A percentile compares a stretch with the other conserved stretches of the same genome.
phyloP scores from a whole-genome alignment of 108 stramenopile species.

The Cyclotella atomus region DNA sequence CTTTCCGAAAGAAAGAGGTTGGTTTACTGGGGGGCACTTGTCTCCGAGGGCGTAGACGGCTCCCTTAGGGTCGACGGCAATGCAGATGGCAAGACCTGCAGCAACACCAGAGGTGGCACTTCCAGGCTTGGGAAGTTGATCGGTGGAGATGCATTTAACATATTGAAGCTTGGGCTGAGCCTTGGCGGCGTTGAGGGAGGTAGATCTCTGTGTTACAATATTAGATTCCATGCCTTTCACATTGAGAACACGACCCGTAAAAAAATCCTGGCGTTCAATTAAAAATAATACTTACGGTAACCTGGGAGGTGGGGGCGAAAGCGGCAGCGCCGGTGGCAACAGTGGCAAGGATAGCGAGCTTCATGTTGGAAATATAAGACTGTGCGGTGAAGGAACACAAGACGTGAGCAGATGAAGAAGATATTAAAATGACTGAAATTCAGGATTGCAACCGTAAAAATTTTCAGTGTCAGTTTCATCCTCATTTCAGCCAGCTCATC shows the following conservation, averaged over 20 bases:
- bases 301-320: constrained; percentile 48
- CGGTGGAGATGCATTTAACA: constrained; percentile 84
- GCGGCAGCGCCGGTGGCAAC: constrained; percentile 48
- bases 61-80: constrained; percentile 94
- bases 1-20: constrained; percentile 94
- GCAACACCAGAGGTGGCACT: constrained; percentile 91
- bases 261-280: neutral
- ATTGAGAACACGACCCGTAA: neutral
- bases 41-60: constrained; percentile 94
- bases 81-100: constrained; percentile 95
- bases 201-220: constrained; percentile 41
- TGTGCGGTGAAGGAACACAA: neutral
- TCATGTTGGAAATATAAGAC: constrained; percentile 37
- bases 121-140: constrained; percentile 88
- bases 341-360: constrained; percentile 48
- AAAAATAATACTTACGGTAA: constrained; percentile 24
- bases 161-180: constrained; percentile 68
- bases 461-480: too few relatives aligned
- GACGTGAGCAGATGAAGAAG: too few relatives aligned
- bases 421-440: too few relatives aligned
- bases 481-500: too few relatives aligned
- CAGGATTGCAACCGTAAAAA: neutral
- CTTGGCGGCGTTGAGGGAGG: constrained; percentile 65
- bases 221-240: neutral
- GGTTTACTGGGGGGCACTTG: constrained; percentile 97